A percentile compares a stretch with the other conserved stretches of the same genome.
These are phyloP conservation scores for Septoria petroselini DNA, from an alignment of 2,329 filamentous ascomycete genomes.

Conservation along the genomic window DNA sequence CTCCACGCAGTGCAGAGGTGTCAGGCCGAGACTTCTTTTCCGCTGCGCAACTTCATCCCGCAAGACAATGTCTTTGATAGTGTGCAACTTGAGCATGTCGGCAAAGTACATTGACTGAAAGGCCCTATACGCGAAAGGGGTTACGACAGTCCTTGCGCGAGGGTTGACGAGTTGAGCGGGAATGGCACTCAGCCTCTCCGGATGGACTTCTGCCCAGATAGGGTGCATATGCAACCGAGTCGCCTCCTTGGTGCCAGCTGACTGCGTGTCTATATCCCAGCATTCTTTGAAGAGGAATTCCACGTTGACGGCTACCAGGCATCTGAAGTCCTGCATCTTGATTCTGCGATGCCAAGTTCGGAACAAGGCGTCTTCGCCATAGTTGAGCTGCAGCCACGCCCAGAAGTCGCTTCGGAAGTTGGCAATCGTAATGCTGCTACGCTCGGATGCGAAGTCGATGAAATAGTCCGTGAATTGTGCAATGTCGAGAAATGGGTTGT, in stretches of 20 bases:
- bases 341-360: constrained; percentile 53
- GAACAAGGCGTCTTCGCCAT: constrained; percentile 49
- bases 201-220: constrained; percentile 12
- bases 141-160: constrained; percentile 59
- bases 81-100: constrained; percentile 45
- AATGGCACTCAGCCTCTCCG: background rate
- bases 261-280: constrained; percentile 37
- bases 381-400: constrained; percentile 52
- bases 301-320: constrained; percentile 57
- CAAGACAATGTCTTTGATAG: constrained; percentile 28
- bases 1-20: constrained; percentile 17
- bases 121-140: constrained; percentile 62
- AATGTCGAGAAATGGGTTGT: constrained; percentile 65
- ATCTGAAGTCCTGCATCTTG: constrained; percentile 57
- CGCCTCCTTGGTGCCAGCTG: background rate
- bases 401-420: constrained; percentile 60
- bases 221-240: constrained; percentile 5
- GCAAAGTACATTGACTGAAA: constrained; percentile 65
- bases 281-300: constrained; percentile 66
- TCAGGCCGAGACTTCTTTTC: constrained; percentile 30
- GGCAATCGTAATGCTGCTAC: constrained; percentile 47
- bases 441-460: constrained; percentile 59
- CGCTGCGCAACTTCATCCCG: constrained; percentile 16
- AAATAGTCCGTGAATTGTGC: constrained; percentile 68
- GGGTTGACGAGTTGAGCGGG: constrained; percentile 20